Percentiles rank a stretch among this genome's conserved stretches.
These are phyloP conservation scores for Aspergillus sojae DNA, from an alignment of 2,329 filamentous ascomycete genomes.

Conservation along the genomic window DNA sequence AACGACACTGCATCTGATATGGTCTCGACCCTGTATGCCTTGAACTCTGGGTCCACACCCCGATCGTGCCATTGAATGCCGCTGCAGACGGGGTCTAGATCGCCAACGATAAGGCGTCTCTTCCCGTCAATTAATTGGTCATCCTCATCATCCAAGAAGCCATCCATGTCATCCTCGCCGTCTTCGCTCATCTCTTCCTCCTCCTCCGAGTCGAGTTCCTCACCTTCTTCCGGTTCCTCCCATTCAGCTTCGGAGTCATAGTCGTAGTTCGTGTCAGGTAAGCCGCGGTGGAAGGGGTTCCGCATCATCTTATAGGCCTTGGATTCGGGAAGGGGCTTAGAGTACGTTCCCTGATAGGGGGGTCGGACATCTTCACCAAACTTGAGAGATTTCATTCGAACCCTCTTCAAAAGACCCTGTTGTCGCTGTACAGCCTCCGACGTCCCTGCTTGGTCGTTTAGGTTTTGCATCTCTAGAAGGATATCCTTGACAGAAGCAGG, in stretches of 20 bases:
- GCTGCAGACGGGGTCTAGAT: constrained; percentile 74
- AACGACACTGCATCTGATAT: constrained; percentile 59
- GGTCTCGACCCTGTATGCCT: constrained; percentile 73
- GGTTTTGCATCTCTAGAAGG: constrained; percentile 58
- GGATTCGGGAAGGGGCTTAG: constrained; percentile 46
- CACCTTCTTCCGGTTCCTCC: constrained; percentile 72
- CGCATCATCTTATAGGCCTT: constrained; percentile 52
- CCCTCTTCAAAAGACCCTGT: constrained; percentile 47
- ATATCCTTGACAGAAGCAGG: constrained; percentile 59
- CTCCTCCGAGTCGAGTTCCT: constrained; percentile 66
- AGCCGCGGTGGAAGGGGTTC: constrained; percentile 55
- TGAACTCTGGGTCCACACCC: constrained; percentile 51
- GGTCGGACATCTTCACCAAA: constrained; percentile 66
- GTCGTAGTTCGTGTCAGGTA: constrained; percentile 63
- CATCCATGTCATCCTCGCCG: constrained; percentile 84
- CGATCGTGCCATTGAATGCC: constrained; percentile 80
- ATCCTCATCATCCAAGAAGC: constrained; percentile 85
- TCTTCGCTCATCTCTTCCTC: constrained; percentile 64
- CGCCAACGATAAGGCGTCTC: constrained; percentile 62
- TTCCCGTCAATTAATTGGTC: constrained; percentile 60
- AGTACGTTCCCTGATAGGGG: constrained; percentile 65
- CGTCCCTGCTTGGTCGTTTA: constrained; percentile 37
- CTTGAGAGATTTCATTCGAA: constrained; percentile 61
- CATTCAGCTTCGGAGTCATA: constrained; percentile 69
- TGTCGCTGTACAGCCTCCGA: constrained; percentile 33